phyloP scores from a whole-genome alignment of 1,284 basidiomycete genomes.

The Boletellus deceptivus region DNA sequence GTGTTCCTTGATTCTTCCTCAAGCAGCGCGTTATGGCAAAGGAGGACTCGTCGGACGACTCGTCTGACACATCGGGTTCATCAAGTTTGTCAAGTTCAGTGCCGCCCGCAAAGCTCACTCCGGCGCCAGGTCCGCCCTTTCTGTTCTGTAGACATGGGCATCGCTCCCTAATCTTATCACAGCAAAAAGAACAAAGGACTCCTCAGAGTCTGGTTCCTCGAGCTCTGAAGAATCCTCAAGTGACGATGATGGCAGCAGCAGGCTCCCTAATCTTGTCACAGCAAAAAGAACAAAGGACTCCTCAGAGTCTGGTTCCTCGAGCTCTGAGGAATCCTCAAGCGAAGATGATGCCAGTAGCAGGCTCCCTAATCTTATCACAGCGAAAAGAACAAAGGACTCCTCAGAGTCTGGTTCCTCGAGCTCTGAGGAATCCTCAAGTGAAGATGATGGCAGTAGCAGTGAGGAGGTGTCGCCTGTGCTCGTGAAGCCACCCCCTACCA shows the following conservation, averaged over 20 bases:
- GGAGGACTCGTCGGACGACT: background rate
- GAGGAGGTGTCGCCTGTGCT: background rate
- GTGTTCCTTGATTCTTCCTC: conserved; percentile 1
- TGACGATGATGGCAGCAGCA: conserved; percentile 1
- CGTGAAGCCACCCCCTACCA: background rate
- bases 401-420: conserved; percentile 13
- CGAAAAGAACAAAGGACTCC: background rate
- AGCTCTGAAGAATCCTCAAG: conserved; percentile 19
- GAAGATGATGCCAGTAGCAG: too few species aligned
- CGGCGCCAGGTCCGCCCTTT: conserved; percentile 1
- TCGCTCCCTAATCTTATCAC: background rate
- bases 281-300: too few species aligned
- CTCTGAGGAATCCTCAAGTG: conserved; percentile 18
- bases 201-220: too few species aligned
- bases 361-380: too few species aligned
- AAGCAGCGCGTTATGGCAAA: conserved; percentile 42
- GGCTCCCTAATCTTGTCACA: too few species aligned
- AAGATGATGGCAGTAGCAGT: conserved; percentile 2
- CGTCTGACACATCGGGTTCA: background rate
- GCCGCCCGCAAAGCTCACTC: background rate
- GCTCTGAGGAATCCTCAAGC: too few species aligned
- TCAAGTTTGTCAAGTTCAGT: conserved; percentile 13
- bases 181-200: conserved; percentile 5
- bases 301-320: too few species aligned
- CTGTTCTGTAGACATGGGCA: background rate